These are phyloP conservation scores for Bruguiera gymnorhiza DNA, from an alignment of 345 rosid species.

Conservation along the genomic window DNA sequence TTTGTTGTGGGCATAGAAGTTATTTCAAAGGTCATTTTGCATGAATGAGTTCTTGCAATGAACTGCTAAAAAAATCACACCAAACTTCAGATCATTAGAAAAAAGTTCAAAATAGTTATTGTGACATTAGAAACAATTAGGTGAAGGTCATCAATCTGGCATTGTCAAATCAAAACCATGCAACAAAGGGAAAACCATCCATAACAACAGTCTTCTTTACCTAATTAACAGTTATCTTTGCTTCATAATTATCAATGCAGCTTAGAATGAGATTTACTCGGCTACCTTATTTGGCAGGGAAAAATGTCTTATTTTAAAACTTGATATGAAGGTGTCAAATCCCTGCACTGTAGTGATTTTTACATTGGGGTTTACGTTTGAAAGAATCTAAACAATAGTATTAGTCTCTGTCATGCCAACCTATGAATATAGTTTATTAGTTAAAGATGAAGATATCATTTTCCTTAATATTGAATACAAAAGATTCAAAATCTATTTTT, in stretches of 20 bases:
- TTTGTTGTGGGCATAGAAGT: too few species aligned
- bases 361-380: slow-evolving; percentile 89
- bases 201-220: slow-evolving; percentile 31
- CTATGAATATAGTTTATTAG: slow-evolving; percentile 27
- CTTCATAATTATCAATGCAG: slow-evolving; percentile 94
- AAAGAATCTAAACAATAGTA: slow-evolving; percentile 94
- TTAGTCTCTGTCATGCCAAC: slow-evolving; percentile 98
- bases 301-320: slow-evolving; percentile 63
- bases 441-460: neutral
- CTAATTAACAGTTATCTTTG: slow-evolving; percentile 97
- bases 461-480: neutral
- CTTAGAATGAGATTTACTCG: slow-evolving; percentile 95
- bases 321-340: slow-evolving; percentile 78
- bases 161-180: slow-evolving; percentile 1
- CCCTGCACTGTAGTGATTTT: slow-evolving; percentile 95
- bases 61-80: neutral
- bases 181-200: neutral
- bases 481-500: neutral
- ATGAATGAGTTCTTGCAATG: too few species aligned
- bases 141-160: neutral
- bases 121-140: neutral
- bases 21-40: too few species aligned
- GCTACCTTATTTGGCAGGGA: slow-evolving; percentile 65
- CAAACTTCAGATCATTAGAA: neutral
- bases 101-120: neutral